Evolutionary conservation across 164 flowering plant species (phyloP), one percentile per base, ranked within the genome.

Genomic region (Kalanchoe fedtschenkoi): DNA sequence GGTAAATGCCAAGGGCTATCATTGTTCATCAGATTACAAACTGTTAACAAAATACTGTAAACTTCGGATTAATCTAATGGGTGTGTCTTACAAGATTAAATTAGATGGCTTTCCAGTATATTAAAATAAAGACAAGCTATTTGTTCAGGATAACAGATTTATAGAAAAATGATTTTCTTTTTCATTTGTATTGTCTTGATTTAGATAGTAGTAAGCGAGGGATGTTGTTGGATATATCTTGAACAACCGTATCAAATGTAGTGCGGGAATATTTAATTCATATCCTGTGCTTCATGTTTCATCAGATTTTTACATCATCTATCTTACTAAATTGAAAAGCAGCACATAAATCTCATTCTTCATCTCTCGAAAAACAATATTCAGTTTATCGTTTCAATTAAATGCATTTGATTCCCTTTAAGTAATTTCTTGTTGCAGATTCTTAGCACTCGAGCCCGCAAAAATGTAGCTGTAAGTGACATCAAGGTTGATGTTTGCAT

Each of bases 401-500:
- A 24, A 10, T 51, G 3, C 8, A 26, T 51, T 24, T 51, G 16
- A 51, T 24, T 10, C 13, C 32, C 9, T 1, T 24, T 14, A 22
- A 26, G 16, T 47, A 24, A 26, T 51, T 64, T 5, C 61, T 68
- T 55, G 30, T 70, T 66, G 66, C 88, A 93, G 97, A 68, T 78
- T 47, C 90, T 93, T 41, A 90, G 78, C 61, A 85, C 87, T 11
- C 87, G 95, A 65, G 89, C 97, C 66, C 85, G 92, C 22, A 93
- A 89, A 77, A 90, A 84, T 79, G 98, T 88, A 64, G 70, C 55
- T 7, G 22, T 83, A 70, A 77, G 78, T 73, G 95, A 90, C n/a
- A 90, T 93, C 68, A 86, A 80, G 76, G 87, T 93, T 67, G 73
- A 79, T 32, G 98, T 93, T 37, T 90, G 97, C 80, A 78, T 93